These are phyloP conservation scores for Diaporthe ampelina DNA, from an alignment of 2,329 filamentous ascomycete genomes.

Conservation along the genomic window DNA sequence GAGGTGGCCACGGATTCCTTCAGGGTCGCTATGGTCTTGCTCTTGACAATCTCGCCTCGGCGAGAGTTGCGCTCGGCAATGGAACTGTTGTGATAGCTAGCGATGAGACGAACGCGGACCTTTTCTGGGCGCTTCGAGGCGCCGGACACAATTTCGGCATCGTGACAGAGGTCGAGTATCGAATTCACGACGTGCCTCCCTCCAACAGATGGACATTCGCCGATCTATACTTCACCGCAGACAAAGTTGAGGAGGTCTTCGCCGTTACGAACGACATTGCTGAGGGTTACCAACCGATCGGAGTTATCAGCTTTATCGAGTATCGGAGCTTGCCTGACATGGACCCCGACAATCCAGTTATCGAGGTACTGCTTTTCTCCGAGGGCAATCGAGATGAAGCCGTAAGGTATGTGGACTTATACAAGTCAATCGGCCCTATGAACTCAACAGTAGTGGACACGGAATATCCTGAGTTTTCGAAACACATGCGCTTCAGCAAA, in stretches of 20 bases:
- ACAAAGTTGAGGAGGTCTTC: slow-evolving; percentile 28
- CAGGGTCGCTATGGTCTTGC: slow-evolving; percentile 19
- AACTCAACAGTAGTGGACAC: slow-evolving; percentile 2
- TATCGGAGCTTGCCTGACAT: slow-evolving; percentile 31
- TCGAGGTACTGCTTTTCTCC: background rate
- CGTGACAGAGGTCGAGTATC: slow-evolving; percentile 8
- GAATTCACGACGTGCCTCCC: background rate
- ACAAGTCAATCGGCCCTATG: background rate
- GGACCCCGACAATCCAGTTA: background rate
- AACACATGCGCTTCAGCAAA: slow-evolving; percentile 44
- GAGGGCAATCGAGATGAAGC: slow-evolving; percentile 39
- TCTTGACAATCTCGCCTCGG: slow-evolving; percentile 22
- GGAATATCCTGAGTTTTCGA: slow-evolving; percentile 42
- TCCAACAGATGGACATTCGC: slow-evolving; percentile 6
- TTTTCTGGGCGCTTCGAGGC: slow-evolving; percentile 59
- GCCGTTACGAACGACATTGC: slow-evolving; percentile 9
- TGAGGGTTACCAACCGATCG: slow-evolving; percentile 7
- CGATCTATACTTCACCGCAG: slow-evolving; percentile 13
- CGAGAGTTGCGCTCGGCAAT: slow-evolving; percentile 8
- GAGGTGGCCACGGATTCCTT: slow-evolving; percentile 25
- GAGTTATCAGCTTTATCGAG: slow-evolving; percentile 42
- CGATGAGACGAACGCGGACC: slow-evolving; percentile 48
- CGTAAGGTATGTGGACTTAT: slow-evolving; percentile 5
- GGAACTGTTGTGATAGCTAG: slow-evolving; percentile 18
- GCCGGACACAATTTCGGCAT: slow-evolving; percentile 45